Evolutionary conservation across 2,329 filamentous ascomycete genomes (phyloP), one percentile per base, ranked within the genome.

Genomic region (Pseudogymnoascus sp.): DNA sequence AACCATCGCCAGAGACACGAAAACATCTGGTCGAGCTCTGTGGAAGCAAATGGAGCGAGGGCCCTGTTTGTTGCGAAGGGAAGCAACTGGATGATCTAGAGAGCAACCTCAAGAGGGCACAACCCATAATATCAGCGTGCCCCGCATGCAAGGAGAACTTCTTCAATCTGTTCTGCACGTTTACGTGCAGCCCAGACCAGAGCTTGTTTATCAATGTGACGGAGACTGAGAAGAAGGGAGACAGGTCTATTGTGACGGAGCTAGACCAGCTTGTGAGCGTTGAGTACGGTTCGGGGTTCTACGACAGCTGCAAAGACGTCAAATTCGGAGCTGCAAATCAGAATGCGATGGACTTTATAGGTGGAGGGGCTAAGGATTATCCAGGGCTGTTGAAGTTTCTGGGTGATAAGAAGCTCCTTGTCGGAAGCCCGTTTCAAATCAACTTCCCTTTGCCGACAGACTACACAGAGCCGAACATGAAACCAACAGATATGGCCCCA

Each of bases 61-160:
- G 89, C 0, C 85, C 91, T 2, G 87, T 97, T 10, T 99, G 94
- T 78, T 99, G 94, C 73, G 83, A 83, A 59, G 78, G 84, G 58
- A 87, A 90, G 45, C 94, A 97, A 83, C 81, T 99, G 63, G 84
- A 90, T 69, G 81, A 88, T 1, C 84, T 99, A 65, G 88, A 90
- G 69, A 88, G 84, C 65, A 95, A 96, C 71, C 82, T 99, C 63
- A 88, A 90, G 68, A 91, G 91, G 21, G 93, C 92, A 1, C 91
- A 92, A 69, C 86, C 88, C 64, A 89, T 99, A 72, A 92, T 99
- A 73, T 87, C 92, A 26, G 91, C 92, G 8, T 99, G 94, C 74
- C 94, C 94, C 1, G 94, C 95, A 33, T 99, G 94, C 83, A 96
- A 94, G 76, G 89, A 92, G 70, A 99, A 99, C 79, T 99, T 99